Conservation (phyloP, 164 flowering plant species). For the Saururus chinensis region DNA sequence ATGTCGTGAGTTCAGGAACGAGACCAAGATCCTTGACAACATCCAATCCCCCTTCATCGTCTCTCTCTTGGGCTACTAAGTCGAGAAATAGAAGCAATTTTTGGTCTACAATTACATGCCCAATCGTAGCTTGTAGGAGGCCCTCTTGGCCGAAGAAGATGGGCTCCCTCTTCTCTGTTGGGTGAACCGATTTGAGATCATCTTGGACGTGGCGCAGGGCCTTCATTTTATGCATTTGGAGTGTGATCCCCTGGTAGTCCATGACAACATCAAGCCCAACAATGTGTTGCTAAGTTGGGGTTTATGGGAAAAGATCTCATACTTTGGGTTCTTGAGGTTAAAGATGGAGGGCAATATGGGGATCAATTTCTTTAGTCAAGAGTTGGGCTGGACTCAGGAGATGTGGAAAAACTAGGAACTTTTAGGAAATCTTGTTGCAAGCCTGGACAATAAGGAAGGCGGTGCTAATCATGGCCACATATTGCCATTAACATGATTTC, state of each 20-base stretch:
- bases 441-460: constrained; percentile 44
- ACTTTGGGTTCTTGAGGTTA: constrained; percentile 86
- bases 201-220: too few relatives aligned
- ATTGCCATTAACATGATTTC: too few relatives aligned
- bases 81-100: constrained; percentile 39
- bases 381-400: too few relatives aligned
- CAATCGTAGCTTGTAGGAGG: constrained; percentile 74
- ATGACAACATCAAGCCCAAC: too few relatives aligned
- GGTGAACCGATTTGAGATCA: constrained; percentile 56
- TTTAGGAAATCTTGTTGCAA: too few relatives aligned
- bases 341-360: constrained; percentile 72
- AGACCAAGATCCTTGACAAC: constrained; percentile 70
- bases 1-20: constrained; percentile 82
- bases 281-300: constrained; percentile 78
- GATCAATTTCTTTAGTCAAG: constrained; percentile 60
- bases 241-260: too few relatives aligned
- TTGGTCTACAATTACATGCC: constrained; percentile 95
- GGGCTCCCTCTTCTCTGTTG: constrained; percentile 31
- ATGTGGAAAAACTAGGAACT: constrained; percentile 56
- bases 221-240: too few relatives aligned
- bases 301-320: constrained; percentile 66
- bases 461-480: constrained; percentile 73
- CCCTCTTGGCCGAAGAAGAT: constrained; percentile 30
- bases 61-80: constrained; percentile 68
- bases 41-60: constrained; percentile 62